A percentile compares a stretch with the other conserved stretches of the same genome.
Evolutionary conservation across 495 filamentous ascomycete species (phyloP).

Genomic region (Lepraria neglecta): DNA sequence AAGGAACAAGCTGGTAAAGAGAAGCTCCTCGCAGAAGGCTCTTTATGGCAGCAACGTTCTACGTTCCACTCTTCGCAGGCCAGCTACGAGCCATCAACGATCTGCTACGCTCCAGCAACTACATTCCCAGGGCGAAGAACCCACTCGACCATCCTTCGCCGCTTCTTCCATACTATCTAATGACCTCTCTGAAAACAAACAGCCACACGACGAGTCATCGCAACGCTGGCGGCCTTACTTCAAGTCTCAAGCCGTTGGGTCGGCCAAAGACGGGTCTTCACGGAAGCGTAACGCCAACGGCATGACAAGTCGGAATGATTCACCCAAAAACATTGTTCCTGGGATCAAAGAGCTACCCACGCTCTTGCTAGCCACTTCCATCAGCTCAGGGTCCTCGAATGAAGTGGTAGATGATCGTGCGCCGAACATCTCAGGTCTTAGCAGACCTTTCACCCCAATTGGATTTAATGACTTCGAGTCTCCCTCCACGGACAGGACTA

Average conservation of each 20-base stretch:
- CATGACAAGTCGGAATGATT: slow-evolving; percentile 25
- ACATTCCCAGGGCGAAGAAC: slow-evolving; percentile 19
- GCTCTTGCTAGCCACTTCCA: slow-evolving; percentile 38
- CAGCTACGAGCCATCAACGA: slow-evolving; percentile 82
- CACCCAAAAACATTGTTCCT: slow-evolving; percentile 33
- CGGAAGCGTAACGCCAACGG: slow-evolving; percentile 28
- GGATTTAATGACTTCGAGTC: slow-evolving; percentile 9
- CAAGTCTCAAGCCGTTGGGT: slow-evolving; percentile 32
- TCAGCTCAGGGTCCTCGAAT: slow-evolving; percentile 27
- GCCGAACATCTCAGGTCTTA: slow-evolving; percentile 19
- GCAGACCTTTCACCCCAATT: slow-evolving; percentile 28
- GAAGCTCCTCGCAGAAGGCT: slow-evolving; percentile 58
- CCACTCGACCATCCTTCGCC: slow-evolving; percentile 7
- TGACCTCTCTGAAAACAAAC: slow-evolving; percentile 19
- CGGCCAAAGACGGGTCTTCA: slow-evolving; percentile 35
- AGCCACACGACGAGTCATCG: slow-evolving; percentile 18
- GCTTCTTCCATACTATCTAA: slow-evolving; percentile 21
- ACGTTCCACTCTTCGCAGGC: slow-evolving; percentile 57
- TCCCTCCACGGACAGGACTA: not conserved
- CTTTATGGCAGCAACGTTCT: slow-evolving; percentile 33
- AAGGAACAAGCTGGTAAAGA: slow-evolving; percentile 83
- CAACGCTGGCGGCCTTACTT: slow-evolving; percentile 45
- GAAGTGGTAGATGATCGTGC: slow-evolving; percentile 14
- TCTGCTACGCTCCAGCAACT: slow-evolving; percentile 55
- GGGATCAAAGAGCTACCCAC: slow-evolving; percentile 32